These are phyloP conservation scores for Trapa incisa DNA, from an alignment of 345 rosid genomes.

Conservation along the genomic window DNA sequence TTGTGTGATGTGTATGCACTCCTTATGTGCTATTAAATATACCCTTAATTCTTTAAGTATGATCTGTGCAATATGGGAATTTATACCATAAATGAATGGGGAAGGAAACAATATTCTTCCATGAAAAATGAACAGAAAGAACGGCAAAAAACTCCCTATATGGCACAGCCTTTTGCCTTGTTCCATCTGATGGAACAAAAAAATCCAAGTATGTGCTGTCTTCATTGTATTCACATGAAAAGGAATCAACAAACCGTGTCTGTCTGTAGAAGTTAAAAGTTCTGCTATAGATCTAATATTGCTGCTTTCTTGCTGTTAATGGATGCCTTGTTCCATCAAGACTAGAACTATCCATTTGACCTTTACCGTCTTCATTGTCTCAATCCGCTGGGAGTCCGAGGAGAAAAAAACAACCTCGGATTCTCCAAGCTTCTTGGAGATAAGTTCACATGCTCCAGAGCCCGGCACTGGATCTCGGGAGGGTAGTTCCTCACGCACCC, in stretches of 20 bases:
- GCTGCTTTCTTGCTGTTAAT: not conserved
- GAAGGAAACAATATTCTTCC: too few relatives aligned
- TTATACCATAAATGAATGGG: too few relatives aligned
- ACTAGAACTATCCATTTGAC: not conserved
- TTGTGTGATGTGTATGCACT: too few relatives aligned
- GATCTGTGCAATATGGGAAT: too few relatives aligned
- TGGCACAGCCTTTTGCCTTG: too few relatives aligned
- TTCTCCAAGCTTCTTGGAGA: constrained; percentile 44
- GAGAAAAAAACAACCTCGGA: constrained; percentile 7
- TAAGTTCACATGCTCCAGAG: constrained; percentile 71
- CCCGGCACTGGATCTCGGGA: constrained; percentile 66
- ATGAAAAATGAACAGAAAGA: not conserved
- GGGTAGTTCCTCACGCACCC: constrained; percentile 91
- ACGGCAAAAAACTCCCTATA: not conserved
- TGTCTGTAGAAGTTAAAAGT: constrained; percentile 1
- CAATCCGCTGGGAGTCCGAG: constrained; percentile 4
- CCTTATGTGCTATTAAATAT: too few relatives aligned
- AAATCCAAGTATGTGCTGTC: constrained; percentile 26
- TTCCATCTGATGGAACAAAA: too few relatives aligned
- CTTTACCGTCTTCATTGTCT: not conserved
- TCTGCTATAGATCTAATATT: not conserved
- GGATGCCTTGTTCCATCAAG: too few relatives aligned
- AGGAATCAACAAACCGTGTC: constrained; percentile 29
- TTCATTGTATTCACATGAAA: constrained; percentile 37
- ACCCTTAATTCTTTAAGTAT: too few relatives aligned